Evolutionary conservation across 108 stramenopile genomes (phyloP).

Genomic region (Cyclotella cryptica): DNA sequence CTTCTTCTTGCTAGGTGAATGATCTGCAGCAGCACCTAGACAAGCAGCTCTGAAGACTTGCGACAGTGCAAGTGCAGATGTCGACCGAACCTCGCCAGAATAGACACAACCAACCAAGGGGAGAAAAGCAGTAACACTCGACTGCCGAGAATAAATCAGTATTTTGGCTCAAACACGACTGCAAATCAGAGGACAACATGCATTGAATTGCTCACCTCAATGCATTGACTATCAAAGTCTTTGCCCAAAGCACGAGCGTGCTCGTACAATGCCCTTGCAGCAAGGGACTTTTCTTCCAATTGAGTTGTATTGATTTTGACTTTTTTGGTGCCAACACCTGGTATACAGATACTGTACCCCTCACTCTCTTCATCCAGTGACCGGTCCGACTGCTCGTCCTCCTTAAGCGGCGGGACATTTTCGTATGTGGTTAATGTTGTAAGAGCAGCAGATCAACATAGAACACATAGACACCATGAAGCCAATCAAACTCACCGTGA

Average conservation of each 20-base stretch:
- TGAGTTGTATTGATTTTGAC: constrained; percentile 79
- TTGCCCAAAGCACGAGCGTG: constrained; percentile 69
- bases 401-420: constrained; percentile 27
- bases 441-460: background rate
- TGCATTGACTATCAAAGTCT: constrained; percentile 66
- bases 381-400: constrained; percentile 38
- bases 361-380: constrained; percentile 57
- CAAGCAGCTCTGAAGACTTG: constrained; percentile 82
- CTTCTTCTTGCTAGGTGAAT: constrained; percentile 17
- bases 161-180: background rate
- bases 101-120: constrained; percentile 73
- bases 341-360: constrained; percentile 74
- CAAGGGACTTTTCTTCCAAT: constrained; percentile 77
- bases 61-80: constrained; percentile 73
- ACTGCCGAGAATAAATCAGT: background rate
- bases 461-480: too few species aligned
- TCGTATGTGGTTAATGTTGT: background rate
- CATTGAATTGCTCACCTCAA: constrained; percentile 12
- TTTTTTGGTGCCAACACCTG: constrained; percentile 77
- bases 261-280: constrained; percentile 79
- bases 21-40: constrained; percentile 51
- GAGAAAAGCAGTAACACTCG: constrained; percentile 60
- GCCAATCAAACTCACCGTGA: constrained; percentile 38
- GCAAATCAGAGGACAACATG: background rate
- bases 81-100: constrained; percentile 79